Evolutionary conservation across 805 yeast species (phyloP), one percentile per base, ranked within the genome.

Genomic region (Metschnikowia rubicola): DNA sequence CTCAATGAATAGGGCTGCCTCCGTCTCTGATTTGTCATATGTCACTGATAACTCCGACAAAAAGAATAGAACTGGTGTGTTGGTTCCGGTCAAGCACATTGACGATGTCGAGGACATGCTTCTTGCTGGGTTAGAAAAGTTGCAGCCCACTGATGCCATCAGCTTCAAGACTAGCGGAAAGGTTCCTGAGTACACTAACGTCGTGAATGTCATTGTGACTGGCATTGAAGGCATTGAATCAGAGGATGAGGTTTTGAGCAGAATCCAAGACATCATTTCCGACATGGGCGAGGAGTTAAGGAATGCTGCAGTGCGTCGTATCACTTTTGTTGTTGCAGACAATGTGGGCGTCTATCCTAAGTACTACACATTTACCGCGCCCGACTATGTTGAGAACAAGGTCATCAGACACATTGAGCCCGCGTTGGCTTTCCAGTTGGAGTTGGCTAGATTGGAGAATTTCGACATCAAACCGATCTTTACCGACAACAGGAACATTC

Each of bases 351-450:
- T 86, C 41, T 91, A 92, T 69, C 99, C 99, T 59, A 88, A 86
- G 68, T 94, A 92, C 75, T 94, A 84, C 75, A 94, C 98, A 34
- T 94, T 88, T 80, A 88, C 87, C 62, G 96, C 92, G 52, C 96
- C 96, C 43, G 77, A 78, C 33, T 94, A 86, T 65, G 61, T 59
- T 32, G 99, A 94, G 73, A 96, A 94, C 73, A 82, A 84, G 70
- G 91, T 91, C 17, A 87, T 94, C 66, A 90, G 99, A 75, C 97
- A 94, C 66, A 90, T 94, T 58, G 98, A 94, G 70, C 99, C 99
- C 21, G 97, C 98, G 36, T 77, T 92, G 61, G 98, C 99, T 43
- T 94, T 83, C 86, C 99, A 94, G 75, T 79, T 94, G 57, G 99
- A 94, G 72, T 78, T 94, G 54, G 92, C 88, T 61, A 84, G 98